Evolutionary conservation across 768 basidiomycete genomes (phyloP), one percentile per base, ranked within the genome.

Genomic region (Gymnopilus dilepis): DNA sequence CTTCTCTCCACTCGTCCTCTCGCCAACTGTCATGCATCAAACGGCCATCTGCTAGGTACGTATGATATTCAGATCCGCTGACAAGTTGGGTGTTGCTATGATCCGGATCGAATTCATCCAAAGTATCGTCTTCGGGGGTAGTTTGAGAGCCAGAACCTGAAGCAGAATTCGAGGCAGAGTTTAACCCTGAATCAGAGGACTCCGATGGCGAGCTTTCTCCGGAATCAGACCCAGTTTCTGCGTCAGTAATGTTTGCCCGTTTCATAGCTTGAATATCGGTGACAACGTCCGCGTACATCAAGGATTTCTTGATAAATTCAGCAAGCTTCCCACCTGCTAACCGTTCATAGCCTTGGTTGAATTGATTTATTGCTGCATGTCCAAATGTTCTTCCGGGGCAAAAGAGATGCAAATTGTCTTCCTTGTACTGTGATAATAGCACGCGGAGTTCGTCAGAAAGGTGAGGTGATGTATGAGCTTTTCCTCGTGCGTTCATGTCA

Each of bases 321-420:
- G 21, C 43, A 3, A 58, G 42, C 28, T 58, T 58, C 26, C n/a
- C 19, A 9, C 2, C 30, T 4, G 65, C 62, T 17, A 70, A 55
- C 4, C 53, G 26, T 12, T 57, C 30, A 19, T 51, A 55, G 1
- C 70, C 69, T 1, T 38, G 31, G n/a, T 60, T 43, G 33, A 69
- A 66, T 54, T 58, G 55, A 58, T 67, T 58, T 3, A 51, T 33
- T 11, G 61, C 62, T 8, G 43, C 62, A 31, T 67, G 68, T 11
- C 68, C 66, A 53, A 67, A 43, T 4, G 52, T 42, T 0, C 69
- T 40, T 34, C 68, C 65, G 8, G 61, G 31, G 2, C 67, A 41
- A 51, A 68, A 70, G 2, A 13, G 9, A 41, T 72, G 71, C 0
- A 72, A 60, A 28, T 70, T 59, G 28, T 69, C 63, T 19, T 63